A percentile compares a stretch with the other conserved stretches of the same genome.
Conservation (phyloP, 2,329 filamentous ascomycete species). For the Cyclaneusma minus region DNA sequence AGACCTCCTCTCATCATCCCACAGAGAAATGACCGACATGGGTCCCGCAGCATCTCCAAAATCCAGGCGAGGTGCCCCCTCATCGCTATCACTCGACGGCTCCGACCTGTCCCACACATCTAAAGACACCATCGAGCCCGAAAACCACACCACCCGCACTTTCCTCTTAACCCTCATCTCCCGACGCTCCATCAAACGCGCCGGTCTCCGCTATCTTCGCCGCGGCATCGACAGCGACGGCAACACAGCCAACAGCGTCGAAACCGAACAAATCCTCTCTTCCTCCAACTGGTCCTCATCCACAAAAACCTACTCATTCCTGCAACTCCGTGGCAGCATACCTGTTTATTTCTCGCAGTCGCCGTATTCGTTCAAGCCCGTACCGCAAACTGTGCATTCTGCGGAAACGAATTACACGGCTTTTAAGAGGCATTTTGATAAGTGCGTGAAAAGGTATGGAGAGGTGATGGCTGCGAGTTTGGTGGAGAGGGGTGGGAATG, state of each 20-base stretch:
- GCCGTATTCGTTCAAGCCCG: conserved; percentile 82
- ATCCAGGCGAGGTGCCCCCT: conserved; percentile 4
- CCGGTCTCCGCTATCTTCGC: conserved; percentile 78
- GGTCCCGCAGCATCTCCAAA: conserved; percentile 16
- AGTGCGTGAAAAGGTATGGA: conserved; percentile 56
- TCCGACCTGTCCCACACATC: too few species aligned
- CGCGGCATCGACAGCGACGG: conserved; percentile 85
- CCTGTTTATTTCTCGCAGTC: conserved; percentile 92
- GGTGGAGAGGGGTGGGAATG: conserved; percentile 76
- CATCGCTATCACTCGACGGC: conserved; percentile 2
- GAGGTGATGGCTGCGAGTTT: conserved; percentile 65
- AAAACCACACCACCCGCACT: conserved; percentile 10
- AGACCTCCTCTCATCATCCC: conserved; percentile 29
- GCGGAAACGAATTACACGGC: conserved; percentile 63
- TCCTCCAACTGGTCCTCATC: conserved; percentile 46
- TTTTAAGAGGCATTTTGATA: conserved; percentile 64
- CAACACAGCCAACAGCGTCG: conserved; percentile 75
- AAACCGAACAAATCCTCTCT: conserved; percentile 89
- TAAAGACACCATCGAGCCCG: conserved; percentile 1
- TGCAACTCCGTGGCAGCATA: conserved; percentile 82
- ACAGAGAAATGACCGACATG: conserved; percentile 22
- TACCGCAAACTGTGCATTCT: conserved; percentile 70
- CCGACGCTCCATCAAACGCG: conserved; percentile 71
- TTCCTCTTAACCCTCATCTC: conserved; percentile 74
- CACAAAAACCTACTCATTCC: conserved; percentile 60